Base-by-base conservation (phyloP, 495 filamentous ascomycete species). In the Penicillium canariense region DNA sequence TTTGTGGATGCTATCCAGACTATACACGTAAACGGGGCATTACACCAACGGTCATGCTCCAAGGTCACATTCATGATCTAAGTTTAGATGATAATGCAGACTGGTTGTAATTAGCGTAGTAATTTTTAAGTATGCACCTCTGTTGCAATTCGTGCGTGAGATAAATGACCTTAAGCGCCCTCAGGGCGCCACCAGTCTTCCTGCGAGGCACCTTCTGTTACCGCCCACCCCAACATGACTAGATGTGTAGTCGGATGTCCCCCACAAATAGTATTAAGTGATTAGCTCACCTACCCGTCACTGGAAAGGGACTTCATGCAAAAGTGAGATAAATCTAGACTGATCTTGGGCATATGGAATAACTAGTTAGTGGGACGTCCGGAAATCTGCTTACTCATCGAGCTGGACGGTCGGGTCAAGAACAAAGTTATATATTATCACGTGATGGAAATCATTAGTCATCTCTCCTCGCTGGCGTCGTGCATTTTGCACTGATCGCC, bases 151-250 rank as follows among this genome's bases (percentile, higher is more conserved):
- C 18, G 14, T 40, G 63, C 57, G 54, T 48, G 48, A 66, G 60
- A 55, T 58, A 59, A 61, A 61, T 59, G 52, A 44, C 36, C 25
- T 26, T 63, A 63, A 63, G 60, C 63, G 63, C 63, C 58, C 34
- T 49, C 6, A 3, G 30, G 36, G 18, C 56, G 59, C 60, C 56
- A 64, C 61, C 4, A 17, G 17, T 10, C 8, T 28, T n/a, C 10
- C 25, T n/a, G 20, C n/a, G 10, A 14, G 38, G 25, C 25, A 42
- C 20, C 0, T 22, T 18, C 15, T n/a, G 15, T 38, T 38, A n/a
- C 5, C 34, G n/a, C 15, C 34, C 14, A 22, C 38, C 38, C 38
- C 11, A 12, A 23, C 11, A 14, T 42, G 20, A 25, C 20, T 23
- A 11, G 11, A 1, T 5, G n/a, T n/a, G n/a, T n/a, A n/a, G n/a